Evolutionary conservation across 2,329 filamentous ascomycete species (phyloP).

Genomic region (Coniochaeta hoffmannii): DNA sequence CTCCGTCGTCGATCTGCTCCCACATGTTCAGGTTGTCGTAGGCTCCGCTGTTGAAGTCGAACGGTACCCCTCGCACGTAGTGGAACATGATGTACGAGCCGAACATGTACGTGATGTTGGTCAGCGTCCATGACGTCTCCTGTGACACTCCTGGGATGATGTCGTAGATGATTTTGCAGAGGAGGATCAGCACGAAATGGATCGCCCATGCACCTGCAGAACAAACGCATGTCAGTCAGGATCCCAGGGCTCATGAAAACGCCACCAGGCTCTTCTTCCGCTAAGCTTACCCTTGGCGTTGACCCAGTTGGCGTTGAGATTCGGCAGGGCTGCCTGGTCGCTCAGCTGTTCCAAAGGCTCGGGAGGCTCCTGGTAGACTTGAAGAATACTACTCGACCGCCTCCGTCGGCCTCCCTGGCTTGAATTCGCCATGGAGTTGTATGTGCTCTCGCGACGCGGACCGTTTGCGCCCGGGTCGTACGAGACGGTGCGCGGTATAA

Average conservation of each 20-base stretch:
- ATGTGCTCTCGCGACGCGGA: slow-evolving; percentile 53
- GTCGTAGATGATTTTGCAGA: slow-evolving; percentile 93
- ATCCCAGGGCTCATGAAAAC: not conserved
- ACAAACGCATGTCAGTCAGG: slow-evolving; percentile 9
- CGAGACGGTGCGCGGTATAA: slow-evolving; percentile 83
- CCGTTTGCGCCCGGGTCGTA: slow-evolving; percentile 73
- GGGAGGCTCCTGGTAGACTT: slow-evolving; percentile 91
- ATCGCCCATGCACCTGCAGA: slow-evolving; percentile 88
- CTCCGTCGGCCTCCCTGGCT: slow-evolving; percentile 69
- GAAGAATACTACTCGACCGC: slow-evolving; percentile 87
- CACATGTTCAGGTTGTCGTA: slow-evolving; percentile 99
- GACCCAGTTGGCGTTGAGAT: slow-evolving; percentile 97
- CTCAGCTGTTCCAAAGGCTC: slow-evolving; percentile 97
- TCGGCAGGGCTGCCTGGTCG: slow-evolving; percentile 89
- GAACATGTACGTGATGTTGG: slow-evolving; percentile 98
- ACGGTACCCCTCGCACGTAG: slow-evolving; percentile 93
- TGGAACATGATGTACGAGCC: slow-evolving; percentile 99
- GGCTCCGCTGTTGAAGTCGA: slow-evolving; percentile 96
- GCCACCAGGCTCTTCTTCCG: slow-evolving; percentile 2
- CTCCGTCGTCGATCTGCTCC: slow-evolving; percentile 99
- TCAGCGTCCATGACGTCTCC: slow-evolving; percentile 97
- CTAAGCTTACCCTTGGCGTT: slow-evolving; percentile 83
- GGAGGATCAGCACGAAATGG: slow-evolving; percentile 85
- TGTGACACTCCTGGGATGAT: slow-evolving; percentile 94
- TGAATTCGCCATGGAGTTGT: slow-evolving; percentile 54